Percentiles rank a stretch among this genome's conserved stretches.
Evolutionary conservation across 768 basidiomycete genomes (phyloP).

Genomic region (Phlebiopsis gigantea): DNA sequence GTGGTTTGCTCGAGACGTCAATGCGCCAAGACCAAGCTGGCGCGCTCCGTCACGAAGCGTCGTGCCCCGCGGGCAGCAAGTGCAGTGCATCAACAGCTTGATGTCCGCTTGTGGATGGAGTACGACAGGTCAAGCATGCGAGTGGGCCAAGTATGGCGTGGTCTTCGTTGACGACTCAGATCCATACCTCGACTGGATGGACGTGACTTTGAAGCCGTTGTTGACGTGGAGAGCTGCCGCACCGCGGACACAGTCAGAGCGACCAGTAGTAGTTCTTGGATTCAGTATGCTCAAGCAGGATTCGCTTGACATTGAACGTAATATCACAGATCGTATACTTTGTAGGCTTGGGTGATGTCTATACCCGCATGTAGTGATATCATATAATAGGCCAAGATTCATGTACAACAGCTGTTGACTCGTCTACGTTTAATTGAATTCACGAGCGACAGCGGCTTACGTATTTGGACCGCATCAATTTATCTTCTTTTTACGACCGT

Average conservation of each 20-base stretch:
- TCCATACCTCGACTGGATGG: not conserved
- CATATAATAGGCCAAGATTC: not conserved
- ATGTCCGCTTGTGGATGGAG: slow-evolving; percentile 44
- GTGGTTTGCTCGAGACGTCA: slow-evolving; percentile 15
- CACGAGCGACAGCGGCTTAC: no score
- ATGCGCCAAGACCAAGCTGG: slow-evolving; percentile 24
- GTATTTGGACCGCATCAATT: no score
- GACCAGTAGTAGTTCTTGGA: slow-evolving; percentile 17
- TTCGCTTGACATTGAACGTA: slow-evolving; percentile 8
- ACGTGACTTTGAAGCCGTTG: slow-evolving; percentile 2
- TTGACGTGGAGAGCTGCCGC: slow-evolving; percentile 3
- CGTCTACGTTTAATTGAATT: no score
- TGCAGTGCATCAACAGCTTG: slow-evolving; percentile 42
- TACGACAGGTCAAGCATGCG: not conserved
- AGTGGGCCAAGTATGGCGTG: slow-evolving; percentile 20
- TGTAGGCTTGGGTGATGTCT: slow-evolving; percentile 16
- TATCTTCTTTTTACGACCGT: not conserved
- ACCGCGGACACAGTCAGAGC: not conserved
- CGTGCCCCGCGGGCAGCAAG: slow-evolving; percentile 28
- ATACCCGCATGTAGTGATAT: not conserved
- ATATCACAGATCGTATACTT: slow-evolving; percentile 13
- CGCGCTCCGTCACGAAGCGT: slow-evolving; percentile 21
- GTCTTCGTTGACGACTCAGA: slow-evolving; percentile 20
- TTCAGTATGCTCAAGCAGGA: slow-evolving; percentile 17
- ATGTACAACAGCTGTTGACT: no score